Percentiles rank a stretch among this genome's conserved stretches.
phyloP scores from a whole-genome alignment of 2,329 filamentous ascomycete species.

The Zopfia rhizophila region DNA sequence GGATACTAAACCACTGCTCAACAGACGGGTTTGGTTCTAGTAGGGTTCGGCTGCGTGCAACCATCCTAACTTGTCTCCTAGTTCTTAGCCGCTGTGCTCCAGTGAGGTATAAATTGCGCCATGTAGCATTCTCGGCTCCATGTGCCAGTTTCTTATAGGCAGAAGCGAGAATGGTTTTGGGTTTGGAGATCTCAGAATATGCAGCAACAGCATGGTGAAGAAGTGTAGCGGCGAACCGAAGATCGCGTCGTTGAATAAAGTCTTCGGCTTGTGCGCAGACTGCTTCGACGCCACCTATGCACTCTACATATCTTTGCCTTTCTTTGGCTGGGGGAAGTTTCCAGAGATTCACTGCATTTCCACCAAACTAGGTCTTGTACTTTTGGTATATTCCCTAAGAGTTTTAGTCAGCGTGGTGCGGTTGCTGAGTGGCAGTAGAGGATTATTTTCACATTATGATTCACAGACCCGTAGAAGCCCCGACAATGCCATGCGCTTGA shows the following conservation, averaged over 20 bases:
- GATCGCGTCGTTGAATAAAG: constrained; percentile 43
- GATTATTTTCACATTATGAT: constrained; percentile 12
- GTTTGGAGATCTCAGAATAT: constrained; percentile 28
- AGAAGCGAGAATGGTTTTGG: constrained; percentile 36
- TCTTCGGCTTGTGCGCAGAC: constrained; percentile 43
- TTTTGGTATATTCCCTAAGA: constrained; percentile 29
- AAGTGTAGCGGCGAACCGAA: constrained; percentile 54
- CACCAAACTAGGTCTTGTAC: constrained; percentile 49
- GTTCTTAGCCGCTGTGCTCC: constrained; percentile 39
- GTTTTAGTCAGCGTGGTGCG: too few relatives aligned
- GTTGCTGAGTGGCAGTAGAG: too few relatives aligned
- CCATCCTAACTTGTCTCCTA: not conserved
- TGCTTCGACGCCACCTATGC: constrained; percentile 48
- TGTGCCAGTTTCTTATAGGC: constrained; percentile 41
- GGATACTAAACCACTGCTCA: constrained; percentile 6
- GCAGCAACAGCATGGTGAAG: constrained; percentile 49
- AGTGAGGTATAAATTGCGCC: constrained; percentile 55
- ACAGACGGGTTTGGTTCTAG: constrained; percentile 3
- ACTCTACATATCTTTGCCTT: constrained; percentile 49
- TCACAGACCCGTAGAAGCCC: constrained; percentile 9
- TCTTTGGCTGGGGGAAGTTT: constrained; percentile 47
- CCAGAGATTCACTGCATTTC: constrained; percentile 51
- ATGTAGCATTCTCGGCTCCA: constrained; percentile 53
- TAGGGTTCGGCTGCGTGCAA: not conserved
- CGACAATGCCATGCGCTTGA: constrained; percentile 7